Conservation (phyloP, 1,139 yeast genomes). For the Blastobotrys elegans region DNA sequence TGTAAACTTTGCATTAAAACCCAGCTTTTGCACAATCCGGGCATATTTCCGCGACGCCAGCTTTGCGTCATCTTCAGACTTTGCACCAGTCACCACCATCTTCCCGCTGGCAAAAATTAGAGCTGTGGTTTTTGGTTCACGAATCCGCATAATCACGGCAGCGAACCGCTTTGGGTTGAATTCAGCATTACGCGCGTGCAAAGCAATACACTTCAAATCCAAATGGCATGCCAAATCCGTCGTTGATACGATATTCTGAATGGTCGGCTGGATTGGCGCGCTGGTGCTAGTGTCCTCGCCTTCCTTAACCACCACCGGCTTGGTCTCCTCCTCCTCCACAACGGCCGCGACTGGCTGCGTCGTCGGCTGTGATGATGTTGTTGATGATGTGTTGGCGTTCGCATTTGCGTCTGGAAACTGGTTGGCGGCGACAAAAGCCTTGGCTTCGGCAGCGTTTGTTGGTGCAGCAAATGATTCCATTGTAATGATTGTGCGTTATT, state of each 20-base stretch:
- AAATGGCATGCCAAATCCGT: constrained; percentile 94
- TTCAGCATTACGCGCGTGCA: constrained; percentile 99
- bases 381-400: not conserved
- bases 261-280: constrained; percentile 18
- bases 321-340: constrained; percentile 5
- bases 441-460: constrained; percentile 76
- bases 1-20: constrained; percentile 86
- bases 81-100: constrained; percentile 99
- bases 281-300: constrained; percentile 22
- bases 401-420: constrained; percentile 37
- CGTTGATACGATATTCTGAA: constrained; percentile 80
- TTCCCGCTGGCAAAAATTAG: constrained; percentile 97
- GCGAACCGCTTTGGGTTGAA: constrained; percentile 81
- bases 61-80: constrained; percentile 95
- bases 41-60: constrained; percentile 97
- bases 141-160: constrained; percentile 98
- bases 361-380: constrained; percentile 5
- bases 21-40: constrained; percentile 94
- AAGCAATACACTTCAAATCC: constrained; percentile 93
- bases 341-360: constrained; percentile 4
- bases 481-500: constrained; percentile 13
- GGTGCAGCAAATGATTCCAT: constrained; percentile 77
- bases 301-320: constrained; percentile 1
- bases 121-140: constrained; percentile 98
- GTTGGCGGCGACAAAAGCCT: constrained; percentile 65